Conservation (phyloP, 140 eudicot species). For the Oenanthe javanica region DNA sequence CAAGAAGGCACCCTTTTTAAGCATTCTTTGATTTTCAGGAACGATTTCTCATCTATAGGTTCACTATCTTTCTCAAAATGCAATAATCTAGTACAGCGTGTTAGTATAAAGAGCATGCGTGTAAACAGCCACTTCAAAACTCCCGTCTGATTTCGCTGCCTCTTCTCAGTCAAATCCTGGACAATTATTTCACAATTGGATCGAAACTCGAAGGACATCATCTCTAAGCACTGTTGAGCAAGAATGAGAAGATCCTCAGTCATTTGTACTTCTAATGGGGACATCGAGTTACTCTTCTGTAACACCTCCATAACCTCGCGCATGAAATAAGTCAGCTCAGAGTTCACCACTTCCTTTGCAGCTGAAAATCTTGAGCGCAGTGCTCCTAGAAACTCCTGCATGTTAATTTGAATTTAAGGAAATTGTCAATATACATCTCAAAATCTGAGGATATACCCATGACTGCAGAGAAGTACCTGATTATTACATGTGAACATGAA, state of each 20-base stretch:
- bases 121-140: constrained; percentile 66
- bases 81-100: constrained; percentile 81
- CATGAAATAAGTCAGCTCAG: constrained; percentile 57
- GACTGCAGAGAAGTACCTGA: neutral
- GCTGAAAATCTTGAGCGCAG: constrained; percentile 66
- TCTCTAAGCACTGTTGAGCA: constrained; percentile 46
- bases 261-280: constrained; percentile 41
- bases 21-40: constrained; percentile 56
- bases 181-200: constrained; percentile 69
- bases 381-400: constrained; percentile 73
- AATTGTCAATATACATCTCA: neutral
- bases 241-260: constrained; percentile 52
- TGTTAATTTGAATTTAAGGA: constrained; percentile 5
- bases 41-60: constrained; percentile 51
- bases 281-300: constrained; percentile 40
- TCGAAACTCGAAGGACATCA: constrained; percentile 59
- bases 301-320: constrained; percentile 47
- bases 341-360: constrained; percentile 68
- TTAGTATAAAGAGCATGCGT: constrained; percentile 72
- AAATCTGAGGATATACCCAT: neutral
- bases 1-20: constrained; percentile 66
- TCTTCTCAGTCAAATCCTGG: constrained; percentile 59
- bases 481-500: neutral
- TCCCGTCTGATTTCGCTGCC: constrained; percentile 54
- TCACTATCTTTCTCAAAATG: constrained; percentile 74